Base-by-base conservation (phyloP, 1,284 basidiomycete species). In the Fomitiporia mediterranea region DNA sequence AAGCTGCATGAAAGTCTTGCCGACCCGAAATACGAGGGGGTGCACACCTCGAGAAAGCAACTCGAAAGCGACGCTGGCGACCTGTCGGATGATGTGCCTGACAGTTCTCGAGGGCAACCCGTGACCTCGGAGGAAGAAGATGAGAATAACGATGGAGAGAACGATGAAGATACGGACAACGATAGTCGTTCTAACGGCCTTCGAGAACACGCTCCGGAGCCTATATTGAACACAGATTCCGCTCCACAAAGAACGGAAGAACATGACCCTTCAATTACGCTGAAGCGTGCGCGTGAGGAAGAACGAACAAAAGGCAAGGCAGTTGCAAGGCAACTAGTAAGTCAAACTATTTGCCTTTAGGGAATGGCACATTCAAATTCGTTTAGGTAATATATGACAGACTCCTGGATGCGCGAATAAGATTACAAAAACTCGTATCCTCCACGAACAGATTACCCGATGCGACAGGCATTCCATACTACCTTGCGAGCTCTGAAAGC, bases 361-460 rank as follows among this genome's bases (percentile, higher is more conserved):
- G 15, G 5, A 2, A 2, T 34, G 32, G 7, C 7, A 30, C 4
- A 28, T 15, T 46, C 49, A 43, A 21, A 27, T 51, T 61, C 19
- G 37, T 13, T 13, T 61, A 96, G 92, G 75, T 77, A 4, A 72
- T 94, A 30, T 96, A 91, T 84, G 91, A 96, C 67, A 77, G 79
- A 4, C 74, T 97, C 34, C 77, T 97, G 35, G 91, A 95, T 66
- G 82, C 89, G 17, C 83, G 94, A 35, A 98, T 98, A 68, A 85
- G 86, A 28, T 71, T 96, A 53, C 94, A 97, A 72, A 97, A 94
- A 72, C 81, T 84, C 21, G 74, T 85, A 44, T 67, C 73, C 1
- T 75, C 84, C 9, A 77, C 83, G 3, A 89, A 91, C 65, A 70
- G 75, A 54, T 74, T 94, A 11, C 81, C 83, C 0, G 49, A 63